These are phyloP conservation scores for Lanmaoa rubissima DNA, from an alignment of 768 basidiomycete genomes.

Conservation along the genomic window DNA sequence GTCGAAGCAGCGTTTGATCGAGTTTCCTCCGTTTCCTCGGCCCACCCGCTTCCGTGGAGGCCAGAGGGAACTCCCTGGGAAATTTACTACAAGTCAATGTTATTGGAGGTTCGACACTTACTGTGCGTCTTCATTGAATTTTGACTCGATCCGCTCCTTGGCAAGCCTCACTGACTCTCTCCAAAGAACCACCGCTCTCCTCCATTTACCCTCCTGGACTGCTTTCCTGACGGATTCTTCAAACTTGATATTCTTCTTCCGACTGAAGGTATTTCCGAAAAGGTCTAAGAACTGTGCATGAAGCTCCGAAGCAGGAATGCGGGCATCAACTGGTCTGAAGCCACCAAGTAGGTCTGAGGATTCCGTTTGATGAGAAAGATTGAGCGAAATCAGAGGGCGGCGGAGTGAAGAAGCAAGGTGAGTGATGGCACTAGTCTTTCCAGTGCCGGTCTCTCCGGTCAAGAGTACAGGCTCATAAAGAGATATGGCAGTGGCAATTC, in stretches of 20 bases:
- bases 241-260: slow-evolving; percentile 85
- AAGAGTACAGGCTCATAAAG: slow-evolving; percentile 82
- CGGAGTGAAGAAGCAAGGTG: slow-evolving; percentile 79
- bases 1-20: slow-evolving; percentile 40
- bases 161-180: slow-evolving; percentile 71
- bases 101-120: slow-evolving; percentile 9
- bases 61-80: slow-evolving; percentile 20
- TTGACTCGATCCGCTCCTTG: slow-evolving; percentile 54
- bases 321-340: slow-evolving; percentile 92
- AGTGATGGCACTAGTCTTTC: slow-evolving; percentile 91
- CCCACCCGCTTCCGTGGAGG: slow-evolving; percentile 38
- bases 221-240: slow-evolving; percentile 80
- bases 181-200: slow-evolving; percentile 80
- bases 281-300: slow-evolving; percentile 75
- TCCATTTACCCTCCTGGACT: slow-evolving; percentile 82
- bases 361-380: slow-evolving; percentile 95
- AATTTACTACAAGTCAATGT: not conserved
- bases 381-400: slow-evolving; percentile 80
- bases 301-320: slow-evolving; percentile 67
- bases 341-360: slow-evolving; percentile 92
- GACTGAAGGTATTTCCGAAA: slow-evolving; percentile 85
- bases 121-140: slow-evolving; percentile 27
- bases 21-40: slow-evolving; percentile 75
- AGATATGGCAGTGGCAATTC: slow-evolving; percentile 71
- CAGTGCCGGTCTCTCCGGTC: slow-evolving; percentile 98